phyloP scores from a whole-genome alignment of 768 basidiomycete species.

The Hysterangium stoloniferum region DNA sequence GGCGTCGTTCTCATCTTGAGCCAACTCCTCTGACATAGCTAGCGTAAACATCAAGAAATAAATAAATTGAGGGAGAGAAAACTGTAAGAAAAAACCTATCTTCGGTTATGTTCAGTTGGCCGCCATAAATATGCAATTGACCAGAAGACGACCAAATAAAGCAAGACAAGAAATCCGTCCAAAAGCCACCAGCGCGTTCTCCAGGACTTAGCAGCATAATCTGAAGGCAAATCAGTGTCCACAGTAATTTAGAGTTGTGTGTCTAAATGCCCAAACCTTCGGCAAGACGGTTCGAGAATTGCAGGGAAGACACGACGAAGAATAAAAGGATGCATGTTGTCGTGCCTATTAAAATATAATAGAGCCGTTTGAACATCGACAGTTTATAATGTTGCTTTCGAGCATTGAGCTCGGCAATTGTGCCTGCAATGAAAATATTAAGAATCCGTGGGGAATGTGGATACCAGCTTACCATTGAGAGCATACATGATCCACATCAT shows the following conservation, averaged over 20 bases:
- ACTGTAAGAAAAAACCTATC: constrained; percentile 42
- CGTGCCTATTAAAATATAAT: constrained; percentile 76
- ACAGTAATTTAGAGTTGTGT: constrained; percentile 3
- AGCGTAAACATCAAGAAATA: constrained; percentile 47
- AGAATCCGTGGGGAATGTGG: not conserved
- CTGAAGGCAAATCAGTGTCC: constrained; percentile 30
- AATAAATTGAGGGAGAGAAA: constrained; percentile 14
- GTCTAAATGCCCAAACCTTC: constrained; percentile 52
- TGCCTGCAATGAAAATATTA: constrained; percentile 41
- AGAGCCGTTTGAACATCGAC: constrained; percentile 80
- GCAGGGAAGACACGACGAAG: constrained; percentile 87
- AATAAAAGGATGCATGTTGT: constrained; percentile 80
- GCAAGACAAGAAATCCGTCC: constrained; percentile 87
- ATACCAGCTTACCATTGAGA: constrained; percentile 56
- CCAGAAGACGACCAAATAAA: constrained; percentile 77
- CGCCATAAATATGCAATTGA: constrained; percentile 89
- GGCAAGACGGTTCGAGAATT: constrained; percentile 83
- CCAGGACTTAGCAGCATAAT: constrained; percentile 91
- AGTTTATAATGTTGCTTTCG: constrained; percentile 85
- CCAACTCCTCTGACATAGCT: constrained; percentile 93
- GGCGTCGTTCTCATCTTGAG: constrained; percentile 84
- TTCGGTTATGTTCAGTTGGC: constrained; percentile 82
- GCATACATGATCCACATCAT: constrained; percentile 93
- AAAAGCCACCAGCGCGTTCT: constrained; percentile 90
- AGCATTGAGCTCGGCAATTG: constrained; percentile 76